These are phyloP conservation scores for Coniosporium tulheliwenetii DNA, from an alignment of 2,329 filamentous ascomycete genomes.

Conservation along the genomic window DNA sequence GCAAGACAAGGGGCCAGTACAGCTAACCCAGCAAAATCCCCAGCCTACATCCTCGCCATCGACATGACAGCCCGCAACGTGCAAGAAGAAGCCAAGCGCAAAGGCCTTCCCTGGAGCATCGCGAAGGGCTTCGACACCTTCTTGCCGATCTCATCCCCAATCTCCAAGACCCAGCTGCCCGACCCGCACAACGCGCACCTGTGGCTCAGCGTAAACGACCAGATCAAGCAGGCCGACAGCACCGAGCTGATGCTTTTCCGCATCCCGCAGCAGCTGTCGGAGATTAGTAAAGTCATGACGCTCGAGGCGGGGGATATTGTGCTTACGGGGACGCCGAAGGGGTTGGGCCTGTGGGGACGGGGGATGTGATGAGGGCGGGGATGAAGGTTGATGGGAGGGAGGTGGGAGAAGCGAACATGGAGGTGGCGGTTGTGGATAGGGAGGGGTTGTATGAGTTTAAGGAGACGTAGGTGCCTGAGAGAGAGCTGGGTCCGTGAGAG, in stretches of 20 bases:
- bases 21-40: not conserved
- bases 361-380: slow-evolving; percentile 76
- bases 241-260: slow-evolving; percentile 91
- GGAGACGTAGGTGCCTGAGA: slow-evolving; percentile 22
- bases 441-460: slow-evolving; percentile 60
- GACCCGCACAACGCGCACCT: slow-evolving; percentile 82
- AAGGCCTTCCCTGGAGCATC: slow-evolving; percentile 90
- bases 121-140: slow-evolving; percentile 98
- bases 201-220: slow-evolving; percentile 69
- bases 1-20: not conserved
- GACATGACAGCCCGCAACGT: slow-evolving; percentile 96
- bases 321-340: slow-evolving; percentile 93
- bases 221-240: slow-evolving; percentile 66
- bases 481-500: too few relatives aligned
- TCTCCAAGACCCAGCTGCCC: slow-evolving; percentile 63
- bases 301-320: slow-evolving; percentile 84
- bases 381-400: slow-evolving; percentile 68
- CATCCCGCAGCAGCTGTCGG: slow-evolving; percentile 73
- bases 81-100: slow-evolving; percentile 93
- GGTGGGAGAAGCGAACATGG: slow-evolving; percentile 68
- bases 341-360: slow-evolving; percentile 70
- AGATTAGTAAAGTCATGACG: slow-evolving; percentile 92
- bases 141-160: slow-evolving; percentile 68
- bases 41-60: slow-evolving; percentile 78
- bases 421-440: slow-evolving; percentile 69